These are phyloP conservation scores for Fusarium anthophilum DNA, from an alignment of 2,329 filamentous ascomycete genomes.

Conservation along the genomic window DNA sequence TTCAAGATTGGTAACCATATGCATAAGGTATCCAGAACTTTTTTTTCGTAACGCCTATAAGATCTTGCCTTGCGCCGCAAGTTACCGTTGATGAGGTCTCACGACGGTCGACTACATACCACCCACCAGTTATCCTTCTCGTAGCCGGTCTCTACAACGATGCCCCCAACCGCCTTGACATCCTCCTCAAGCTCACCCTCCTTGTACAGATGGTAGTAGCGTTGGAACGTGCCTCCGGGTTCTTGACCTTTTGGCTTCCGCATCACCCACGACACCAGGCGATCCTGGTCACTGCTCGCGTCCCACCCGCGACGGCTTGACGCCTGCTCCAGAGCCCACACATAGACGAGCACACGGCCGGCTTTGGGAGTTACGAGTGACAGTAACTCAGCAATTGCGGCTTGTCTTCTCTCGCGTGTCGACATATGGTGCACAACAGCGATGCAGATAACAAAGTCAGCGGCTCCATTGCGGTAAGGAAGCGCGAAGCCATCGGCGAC, in stretches of 20 bases:
- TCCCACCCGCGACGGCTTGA: slow-evolving; percentile 89
- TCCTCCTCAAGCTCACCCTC: slow-evolving; percentile 88
- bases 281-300: slow-evolving; percentile 83
- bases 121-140: slow-evolving; percentile 99
- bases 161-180: slow-evolving; percentile 76
- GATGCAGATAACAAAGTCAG: slow-evolving; percentile 91
- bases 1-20: slow-evolving; percentile 3
- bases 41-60: slow-evolving; percentile 18
- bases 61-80: background rate
- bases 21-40: background rate
- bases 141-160: slow-evolving; percentile 82
- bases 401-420: slow-evolving; percentile 75
- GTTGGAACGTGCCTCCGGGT: slow-evolving; percentile 73
- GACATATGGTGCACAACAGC: slow-evolving; percentile 95
- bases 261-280: slow-evolving; percentile 95
- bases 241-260: slow-evolving; percentile 45
- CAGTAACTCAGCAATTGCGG: slow-evolving; percentile 77
- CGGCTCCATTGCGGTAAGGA: slow-evolving; percentile 71
- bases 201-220: slow-evolving; percentile 94
- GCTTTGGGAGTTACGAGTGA: slow-evolving; percentile 68
- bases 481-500: slow-evolving; percentile 87
- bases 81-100: slow-evolving; percentile 22
- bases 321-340: slow-evolving; percentile 95
- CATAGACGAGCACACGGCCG: slow-evolving; percentile 83
- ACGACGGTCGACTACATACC: slow-evolving; percentile 57